phyloP scores from a whole-genome alignment of 768 basidiomycete genomes.

The Auricularia sp. region DNA sequence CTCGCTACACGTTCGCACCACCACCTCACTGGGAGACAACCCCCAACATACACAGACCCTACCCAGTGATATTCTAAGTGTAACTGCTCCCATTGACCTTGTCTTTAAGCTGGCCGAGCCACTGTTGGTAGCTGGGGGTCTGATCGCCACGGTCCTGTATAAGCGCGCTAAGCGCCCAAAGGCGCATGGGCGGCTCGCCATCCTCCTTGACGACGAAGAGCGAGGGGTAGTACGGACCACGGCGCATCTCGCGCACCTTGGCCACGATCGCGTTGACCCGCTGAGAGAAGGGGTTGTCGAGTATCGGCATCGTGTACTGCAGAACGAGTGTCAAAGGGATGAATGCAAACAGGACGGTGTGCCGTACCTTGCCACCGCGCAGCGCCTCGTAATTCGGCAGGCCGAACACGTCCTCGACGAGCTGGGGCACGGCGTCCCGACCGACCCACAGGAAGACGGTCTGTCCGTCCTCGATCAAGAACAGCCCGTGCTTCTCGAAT shows the following conservation, averaged over 20 bases:
- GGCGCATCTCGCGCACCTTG: constrained; percentile 89
- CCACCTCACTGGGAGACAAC: too few species aligned
- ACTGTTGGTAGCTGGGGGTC: constrained; percentile 93
- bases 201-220: constrained; percentile 97
- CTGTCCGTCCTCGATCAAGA: constrained; percentile 95
- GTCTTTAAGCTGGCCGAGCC: constrained; percentile 80
- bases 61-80: neutral
- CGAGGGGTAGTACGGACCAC: constrained; percentile 88
- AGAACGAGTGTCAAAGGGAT: constrained; percentile 1
- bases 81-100: constrained; percentile 41
- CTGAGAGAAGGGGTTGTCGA: constrained; percentile 94
- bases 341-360: neutral
- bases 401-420: constrained; percentile 90
- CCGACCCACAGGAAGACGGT: constrained; percentile 98
- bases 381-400: constrained; percentile 80
- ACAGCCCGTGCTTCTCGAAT: constrained; percentile 89
- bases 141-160: constrained; percentile 95
- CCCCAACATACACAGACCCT: too few species aligned
- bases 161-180: constrained; percentile 91
- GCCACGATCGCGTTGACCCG: constrained; percentile 88
- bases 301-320: constrained; percentile 76
- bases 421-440: constrained; percentile 94
- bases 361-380: constrained; percentile 81
- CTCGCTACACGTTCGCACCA: too few species aligned
- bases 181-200: constrained; percentile 84